These are phyloP conservation scores for Scheffersomyces illinoinensis DNA, from an alignment of 1,139 yeast genomes.

Conservation along the genomic window DNA sequence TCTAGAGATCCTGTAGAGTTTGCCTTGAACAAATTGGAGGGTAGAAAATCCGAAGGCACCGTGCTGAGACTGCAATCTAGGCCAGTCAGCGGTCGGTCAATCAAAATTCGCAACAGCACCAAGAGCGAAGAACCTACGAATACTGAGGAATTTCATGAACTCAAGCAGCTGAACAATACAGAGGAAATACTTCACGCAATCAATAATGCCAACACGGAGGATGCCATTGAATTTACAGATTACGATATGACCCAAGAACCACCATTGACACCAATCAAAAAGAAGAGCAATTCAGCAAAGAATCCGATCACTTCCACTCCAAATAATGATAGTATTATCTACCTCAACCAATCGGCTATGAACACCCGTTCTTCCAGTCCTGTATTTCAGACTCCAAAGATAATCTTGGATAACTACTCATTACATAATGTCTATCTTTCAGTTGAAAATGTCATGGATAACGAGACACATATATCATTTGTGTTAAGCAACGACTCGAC, in stretches of 20 bases:
- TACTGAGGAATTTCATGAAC: neutral
- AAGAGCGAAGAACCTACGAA: neutral
- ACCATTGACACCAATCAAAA: slow-evolving; percentile 29
- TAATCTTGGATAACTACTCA: slow-evolving; percentile 38
- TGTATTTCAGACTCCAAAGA: slow-evolving; percentile 30
- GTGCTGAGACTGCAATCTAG: neutral
- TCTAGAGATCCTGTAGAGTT: slow-evolving; percentile 65
- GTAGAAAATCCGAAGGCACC: slow-evolving; percentile 40
- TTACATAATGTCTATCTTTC: slow-evolving; percentile 30
- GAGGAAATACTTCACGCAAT: slow-evolving; percentile 43
- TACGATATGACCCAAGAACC: slow-evolving; percentile 24
- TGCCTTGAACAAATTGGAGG: slow-evolving; percentile 78
- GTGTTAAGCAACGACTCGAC: slow-evolving; percentile 69
- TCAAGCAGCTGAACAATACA: slow-evolving; percentile 17
- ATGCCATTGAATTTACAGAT: slow-evolving; percentile 31
- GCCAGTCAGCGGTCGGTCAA: neutral
- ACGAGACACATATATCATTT: slow-evolving; percentile 70
- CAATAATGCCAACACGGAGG: slow-evolving; percentile 43
- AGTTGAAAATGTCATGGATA: slow-evolving; percentile 38
- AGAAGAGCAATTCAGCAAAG: neutral
- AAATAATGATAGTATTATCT: slow-evolving; percentile 8
- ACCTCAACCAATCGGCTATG: slow-evolving; percentile 4
- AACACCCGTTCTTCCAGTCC: slow-evolving; percentile 14
- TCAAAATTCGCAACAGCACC: neutral
- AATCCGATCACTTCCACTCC: slow-evolving; percentile 18